Evolutionary conservation across 75 land plant species (phyloP), one percentile per base, ranked within the genome.

Genomic region (Pinus tabuliformis): DNA sequence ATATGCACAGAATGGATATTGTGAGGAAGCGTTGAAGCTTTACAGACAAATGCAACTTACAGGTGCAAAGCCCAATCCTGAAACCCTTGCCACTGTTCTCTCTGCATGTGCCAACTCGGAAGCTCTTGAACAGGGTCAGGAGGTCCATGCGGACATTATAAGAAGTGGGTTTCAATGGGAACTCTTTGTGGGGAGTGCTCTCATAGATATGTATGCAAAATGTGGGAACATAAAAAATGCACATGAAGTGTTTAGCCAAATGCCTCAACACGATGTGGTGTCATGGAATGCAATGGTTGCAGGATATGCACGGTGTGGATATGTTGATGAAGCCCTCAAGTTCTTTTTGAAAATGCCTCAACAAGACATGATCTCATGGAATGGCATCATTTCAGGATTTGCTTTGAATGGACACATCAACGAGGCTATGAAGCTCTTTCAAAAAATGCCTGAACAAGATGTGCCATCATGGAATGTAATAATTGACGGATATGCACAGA

Each of bases 171-270:
- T 59, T 73, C 78, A 33, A n/a, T 73, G 62, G 1, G 62, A 57
- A 1, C 61, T 83, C 72, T 26, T 57, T 17, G 85, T 89, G 14
- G 66, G 61, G 60, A 91, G 89, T 63, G 78, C 86, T 4, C 77
- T 91, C 62, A 16, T 91, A 30, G 89, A 89, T 49, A 73, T 84
- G 24, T 91, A 89, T 39, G 82, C 85, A 70, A 91, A 91, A 60
- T 78, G 75, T 61, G 14, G 62, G 33, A 56, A 62, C 49, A 59
- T 86, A 16, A 70, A 73, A 15, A 28, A 56, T n/a, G 91, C 85
- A 12, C 9, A 58, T 21, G 20, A 26, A 71, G 58, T 86, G 4
- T 91, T 59, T 59, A 20, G 11, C n/a, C 17, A 20, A 59, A 59
- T 59, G 60, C 60, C 60, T 59, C 60, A 17, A 20, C 17, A 20